phyloP scores from a whole-genome alignment of 2,329 filamentous ascomycete species.

The Metarhizium guizhouense region DNA sequence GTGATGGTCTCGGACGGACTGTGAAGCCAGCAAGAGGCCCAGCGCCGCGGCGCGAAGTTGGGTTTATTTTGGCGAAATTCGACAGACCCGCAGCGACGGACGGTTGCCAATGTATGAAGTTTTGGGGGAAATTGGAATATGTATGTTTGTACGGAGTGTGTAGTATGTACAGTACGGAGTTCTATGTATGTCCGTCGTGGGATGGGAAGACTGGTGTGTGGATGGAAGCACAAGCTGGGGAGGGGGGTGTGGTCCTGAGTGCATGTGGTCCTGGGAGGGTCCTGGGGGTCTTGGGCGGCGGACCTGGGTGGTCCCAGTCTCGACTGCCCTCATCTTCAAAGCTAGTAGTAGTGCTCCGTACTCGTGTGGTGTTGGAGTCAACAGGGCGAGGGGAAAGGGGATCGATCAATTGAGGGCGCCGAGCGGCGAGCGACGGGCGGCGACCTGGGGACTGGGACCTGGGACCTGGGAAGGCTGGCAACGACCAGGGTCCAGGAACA shows the following conservation, averaged over 20 bases:
- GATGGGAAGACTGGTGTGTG: neutral
- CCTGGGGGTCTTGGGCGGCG: neutral
- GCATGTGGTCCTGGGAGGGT: neutral
- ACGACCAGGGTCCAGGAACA: neutral
- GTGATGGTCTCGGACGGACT: conserved; percentile 1
- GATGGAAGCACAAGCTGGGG: neutral
- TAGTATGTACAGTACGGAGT: neutral
- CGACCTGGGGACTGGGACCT: too few relatives aligned
- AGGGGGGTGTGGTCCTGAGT: neutral
- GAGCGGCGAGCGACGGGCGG: neutral
- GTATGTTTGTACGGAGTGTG: neutral
- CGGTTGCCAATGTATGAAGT: neutral
- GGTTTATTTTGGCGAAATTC: conserved; percentile 3
- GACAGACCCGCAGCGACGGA: neutral
- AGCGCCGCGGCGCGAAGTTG: conserved; percentile 6
- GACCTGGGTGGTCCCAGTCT: neutral
- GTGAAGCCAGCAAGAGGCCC: conserved; percentile 4
- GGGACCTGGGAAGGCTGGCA: neutral
- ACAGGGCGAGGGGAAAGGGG: neutral
- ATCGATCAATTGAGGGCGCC: neutral
- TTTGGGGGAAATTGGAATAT: neutral
- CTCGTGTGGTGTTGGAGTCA: neutral
- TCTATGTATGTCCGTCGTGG: neutral
- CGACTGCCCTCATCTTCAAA: neutral
- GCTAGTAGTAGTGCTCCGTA: neutral